Evolutionary conservation across 148 eudicot genomes (phyloP).

Genomic region (Rhododendron simsii): DNA sequence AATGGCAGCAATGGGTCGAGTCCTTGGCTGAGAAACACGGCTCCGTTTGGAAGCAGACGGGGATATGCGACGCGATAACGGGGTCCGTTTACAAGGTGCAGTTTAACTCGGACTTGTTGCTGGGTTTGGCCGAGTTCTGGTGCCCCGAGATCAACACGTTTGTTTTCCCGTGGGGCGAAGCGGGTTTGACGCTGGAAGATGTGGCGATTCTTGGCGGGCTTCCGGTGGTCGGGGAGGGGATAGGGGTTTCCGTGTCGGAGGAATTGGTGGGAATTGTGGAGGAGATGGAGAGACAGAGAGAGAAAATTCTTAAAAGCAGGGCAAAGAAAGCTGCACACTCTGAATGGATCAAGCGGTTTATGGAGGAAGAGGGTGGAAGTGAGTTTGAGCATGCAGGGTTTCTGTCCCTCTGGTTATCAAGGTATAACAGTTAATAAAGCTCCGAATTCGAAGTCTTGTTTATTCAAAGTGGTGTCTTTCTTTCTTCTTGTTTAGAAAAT

Average conservation of each 20-base stretch:
- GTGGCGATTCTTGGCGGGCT: conserved; percentile 13
- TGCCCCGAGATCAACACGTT: conserved; percentile 13
- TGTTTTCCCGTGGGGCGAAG: conserved; percentile 18
- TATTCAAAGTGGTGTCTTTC: not conserved
- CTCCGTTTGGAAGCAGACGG: conserved; percentile 26
- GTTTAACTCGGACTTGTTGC: not conserved
- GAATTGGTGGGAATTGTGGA: conserved; percentile 6
- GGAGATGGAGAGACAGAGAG: conserved; percentile 16
- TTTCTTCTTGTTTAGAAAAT: too few relatives aligned
- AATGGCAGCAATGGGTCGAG: conserved; percentile 32
- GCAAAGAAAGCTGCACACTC: conserved; percentile 9
- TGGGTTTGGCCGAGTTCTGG: conserved; percentile 9
- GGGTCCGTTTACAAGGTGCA: conserved; percentile 2
- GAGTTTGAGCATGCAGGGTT: conserved; percentile 40
- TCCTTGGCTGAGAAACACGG: conserved; percentile 14
- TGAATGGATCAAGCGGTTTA: conserved; percentile 33
- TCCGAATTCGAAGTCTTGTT: too few relatives aligned
- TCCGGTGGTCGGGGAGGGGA: conserved; percentile 15
- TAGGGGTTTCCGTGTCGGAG: not conserved
- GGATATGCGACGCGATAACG: conserved; percentile 19
- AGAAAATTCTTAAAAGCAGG: not conserved
- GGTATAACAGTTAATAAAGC: conserved; percentile 2
- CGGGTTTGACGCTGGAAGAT: conserved; percentile 8
- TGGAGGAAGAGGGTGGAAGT: conserved; percentile 17
- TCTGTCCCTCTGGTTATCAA: conserved; percentile 37